Evolutionary conservation across 139 green algal genomes (phyloP), one percentile per base, ranked within the genome.

Genomic region (Penium margaritaceum): DNA sequence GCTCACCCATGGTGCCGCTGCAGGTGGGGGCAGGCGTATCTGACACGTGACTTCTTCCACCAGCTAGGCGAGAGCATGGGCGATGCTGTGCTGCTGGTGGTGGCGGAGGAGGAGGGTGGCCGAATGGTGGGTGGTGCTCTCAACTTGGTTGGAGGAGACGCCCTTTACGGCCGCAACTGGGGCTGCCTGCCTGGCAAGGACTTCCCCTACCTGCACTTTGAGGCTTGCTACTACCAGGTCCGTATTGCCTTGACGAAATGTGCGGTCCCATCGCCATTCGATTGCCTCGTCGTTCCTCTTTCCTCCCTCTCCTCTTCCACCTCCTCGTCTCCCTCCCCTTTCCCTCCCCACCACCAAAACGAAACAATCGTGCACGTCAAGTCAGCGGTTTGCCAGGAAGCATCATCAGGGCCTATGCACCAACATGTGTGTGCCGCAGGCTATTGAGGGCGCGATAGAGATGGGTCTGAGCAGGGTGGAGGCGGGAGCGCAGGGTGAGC

Each of bases 151-250:
- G 92, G 91, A 47, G 87, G 77, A 6, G 72, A 96, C 39, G 81
- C 85, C 2, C 76, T 97, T 4, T 96, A 82, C 78, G 92, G 92
- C 34, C 79, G 92, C 43, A 95, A 96, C 84, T 97, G 92, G 91
- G 92, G 92, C 46, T 90, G 85, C 74, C 6, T 37, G 14, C 65
- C 65, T 12, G 53, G 35, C 9, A 77, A 67, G 33, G 84, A 87
- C 14, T 68, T 87, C 68, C 84, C 86, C 58, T 70, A 88, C 70
- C 85, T 97, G 27, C 91, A 97, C 73, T 96, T 97, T 78, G 92
- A 96, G 81, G 80, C 92, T 9, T 96, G 90, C 81, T 96, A 95
- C 78, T 96, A 96, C 78, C 72, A 79, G 70, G 70, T 77, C 35
- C 6, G 47, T 35, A 4, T 65, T 63, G 27, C 14, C 51, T 7